A percentile compares a stretch with the other conserved stretches of the same genome.
Evolutionary conservation across 192 early-diverging fungal species (phyloP).

Genomic region (Spizellomyces sp.): DNA sequence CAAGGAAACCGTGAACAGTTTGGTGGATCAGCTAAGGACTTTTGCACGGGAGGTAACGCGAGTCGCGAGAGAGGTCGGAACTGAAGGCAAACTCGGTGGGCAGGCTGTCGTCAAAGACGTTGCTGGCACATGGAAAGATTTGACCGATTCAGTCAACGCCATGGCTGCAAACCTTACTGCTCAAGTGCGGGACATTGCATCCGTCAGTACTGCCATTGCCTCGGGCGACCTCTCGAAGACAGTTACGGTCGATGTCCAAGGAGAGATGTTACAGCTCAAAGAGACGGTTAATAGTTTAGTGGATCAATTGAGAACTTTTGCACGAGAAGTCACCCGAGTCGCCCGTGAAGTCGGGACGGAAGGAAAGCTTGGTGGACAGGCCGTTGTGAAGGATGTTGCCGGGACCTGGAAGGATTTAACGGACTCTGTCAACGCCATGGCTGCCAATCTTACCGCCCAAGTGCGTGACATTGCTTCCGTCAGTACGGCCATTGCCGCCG

Average conservation of each 20-base stretch:
- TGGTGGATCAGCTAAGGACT: constrained; percentile 67
- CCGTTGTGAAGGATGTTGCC: constrained; percentile 47
- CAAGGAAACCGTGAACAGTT: constrained; percentile 69
- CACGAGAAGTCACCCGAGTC: constrained; percentile 58
- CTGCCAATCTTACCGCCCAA: constrained; percentile 58
- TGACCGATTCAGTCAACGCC: constrained; percentile 64
- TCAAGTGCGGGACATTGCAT: constrained; percentile 66
- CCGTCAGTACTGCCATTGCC: constrained; percentile 62
- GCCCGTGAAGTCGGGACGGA: constrained; percentile 72
- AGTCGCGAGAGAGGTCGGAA: constrained; percentile 72
- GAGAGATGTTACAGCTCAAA: constrained; percentile 72
- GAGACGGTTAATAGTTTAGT: constrained; percentile 74
- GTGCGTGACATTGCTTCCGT: constrained; percentile 65
- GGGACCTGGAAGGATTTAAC: constrained; percentile 61
- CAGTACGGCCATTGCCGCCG: constrained; percentile 58
- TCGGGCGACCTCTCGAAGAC: constrained; percentile 58
- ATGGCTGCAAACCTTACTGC: constrained; percentile 61
- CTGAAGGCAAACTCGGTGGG: constrained; percentile 59
- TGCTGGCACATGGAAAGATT: constrained; percentile 53
- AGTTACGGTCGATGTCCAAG: constrained; percentile 61
- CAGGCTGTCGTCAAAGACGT: constrained; percentile 54
- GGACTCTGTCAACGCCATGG: constrained; percentile 64
- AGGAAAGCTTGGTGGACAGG: constrained; percentile 61
- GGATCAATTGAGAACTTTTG: constrained; percentile 66
- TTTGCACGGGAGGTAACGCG: constrained; percentile 69